Percentiles rank a stretch among this genome's conserved stretches.
Evolutionary conservation across 495 filamentous ascomycete genomes (phyloP).

Genomic region (Podospora fimiseda): DNA sequence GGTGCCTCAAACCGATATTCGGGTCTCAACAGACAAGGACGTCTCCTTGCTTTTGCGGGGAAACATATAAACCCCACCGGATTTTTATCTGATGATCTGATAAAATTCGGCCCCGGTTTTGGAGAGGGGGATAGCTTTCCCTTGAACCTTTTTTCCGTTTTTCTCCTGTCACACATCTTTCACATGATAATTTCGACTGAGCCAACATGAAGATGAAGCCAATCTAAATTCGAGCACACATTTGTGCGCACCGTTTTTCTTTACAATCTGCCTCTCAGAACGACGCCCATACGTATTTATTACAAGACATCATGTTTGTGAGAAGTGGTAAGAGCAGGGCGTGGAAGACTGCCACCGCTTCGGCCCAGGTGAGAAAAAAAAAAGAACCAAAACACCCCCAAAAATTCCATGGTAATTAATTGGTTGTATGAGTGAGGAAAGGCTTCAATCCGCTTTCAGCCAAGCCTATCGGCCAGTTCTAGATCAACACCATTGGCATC

Average conservation of each 20-base stretch:
- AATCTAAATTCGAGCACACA: no score
- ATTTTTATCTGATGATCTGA: constrained; percentile 17
- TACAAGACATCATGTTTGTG: background rate
- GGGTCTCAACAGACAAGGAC: no score
- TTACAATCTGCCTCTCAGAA: no score
- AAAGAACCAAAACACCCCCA: no score
- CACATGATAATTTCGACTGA: background rate
- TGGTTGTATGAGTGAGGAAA: no score
- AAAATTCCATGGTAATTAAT: no score
- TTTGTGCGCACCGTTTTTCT: no score
- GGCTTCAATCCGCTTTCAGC: background rate
- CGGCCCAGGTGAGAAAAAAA: background rate
- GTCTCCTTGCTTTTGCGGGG: background rate
- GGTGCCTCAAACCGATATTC: no score
- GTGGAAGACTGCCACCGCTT: background rate
- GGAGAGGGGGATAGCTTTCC: no score
- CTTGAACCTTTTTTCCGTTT: background rate
- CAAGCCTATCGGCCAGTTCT: no score
- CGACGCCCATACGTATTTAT: no score
- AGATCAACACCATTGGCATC: background rate
- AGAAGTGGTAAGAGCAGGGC: background rate
- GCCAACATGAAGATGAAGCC: no score
- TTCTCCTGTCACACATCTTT: background rate
- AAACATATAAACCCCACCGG: background rate
- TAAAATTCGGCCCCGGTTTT: constrained; percentile 8